Percentiles rank a stretch among this genome's conserved stretches.
Evolutionary conservation across 2,329 filamentous ascomycete species (phyloP).

Genomic region (Stemphylium beticola): DNA sequence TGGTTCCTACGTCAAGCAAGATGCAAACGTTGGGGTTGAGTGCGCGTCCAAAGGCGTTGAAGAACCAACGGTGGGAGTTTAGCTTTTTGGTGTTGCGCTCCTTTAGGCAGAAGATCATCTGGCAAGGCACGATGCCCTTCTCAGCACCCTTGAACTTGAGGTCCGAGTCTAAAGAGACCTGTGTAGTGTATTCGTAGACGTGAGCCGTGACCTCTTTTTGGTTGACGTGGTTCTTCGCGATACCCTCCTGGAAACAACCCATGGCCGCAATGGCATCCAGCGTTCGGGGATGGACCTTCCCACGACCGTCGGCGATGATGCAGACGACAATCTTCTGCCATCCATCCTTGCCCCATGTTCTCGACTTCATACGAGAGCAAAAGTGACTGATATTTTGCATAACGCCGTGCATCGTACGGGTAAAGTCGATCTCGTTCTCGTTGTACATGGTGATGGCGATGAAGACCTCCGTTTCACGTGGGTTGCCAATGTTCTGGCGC

Average conservation of each 20-base stretch:
- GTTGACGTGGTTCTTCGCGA: constrained; percentile 98
- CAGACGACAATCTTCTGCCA: constrained; percentile 99
- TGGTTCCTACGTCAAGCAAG: constrained; percentile 92
- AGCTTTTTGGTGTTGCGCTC: constrained; percentile 98
- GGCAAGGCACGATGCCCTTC: constrained; percentile 97
- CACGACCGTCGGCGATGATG: constrained; percentile 91
- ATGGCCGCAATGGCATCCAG: constrained; percentile 94
- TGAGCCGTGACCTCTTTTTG: constrained; percentile 93
- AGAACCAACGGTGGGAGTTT: constrained; percentile 99
- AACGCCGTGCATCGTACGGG: constrained; percentile 96
- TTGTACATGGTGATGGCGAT: constrained; percentile 99
- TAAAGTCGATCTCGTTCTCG: constrained; percentile 95
- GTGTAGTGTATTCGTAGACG: constrained; percentile 98
- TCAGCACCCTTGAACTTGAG: constrained; percentile 99
- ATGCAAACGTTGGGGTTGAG: constrained; percentile 97
- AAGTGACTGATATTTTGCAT: constrained; percentile 99
- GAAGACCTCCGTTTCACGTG: constrained; percentile 91
- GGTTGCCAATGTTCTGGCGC: constrained; percentile 87
- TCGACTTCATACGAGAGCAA: constrained; percentile 87
- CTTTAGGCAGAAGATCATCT: constrained; percentile 98
- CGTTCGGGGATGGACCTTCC: constrained; percentile 91
- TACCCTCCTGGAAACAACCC: constrained; percentile 97
- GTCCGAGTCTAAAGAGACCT: constrained; percentile 93
- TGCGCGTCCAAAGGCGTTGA: constrained; percentile 93
- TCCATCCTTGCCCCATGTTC: constrained; percentile 94